These are phyloP conservation scores for Populus deltoides DNA, from an alignment of 345 rosid species.

Conservation along the genomic window DNA sequence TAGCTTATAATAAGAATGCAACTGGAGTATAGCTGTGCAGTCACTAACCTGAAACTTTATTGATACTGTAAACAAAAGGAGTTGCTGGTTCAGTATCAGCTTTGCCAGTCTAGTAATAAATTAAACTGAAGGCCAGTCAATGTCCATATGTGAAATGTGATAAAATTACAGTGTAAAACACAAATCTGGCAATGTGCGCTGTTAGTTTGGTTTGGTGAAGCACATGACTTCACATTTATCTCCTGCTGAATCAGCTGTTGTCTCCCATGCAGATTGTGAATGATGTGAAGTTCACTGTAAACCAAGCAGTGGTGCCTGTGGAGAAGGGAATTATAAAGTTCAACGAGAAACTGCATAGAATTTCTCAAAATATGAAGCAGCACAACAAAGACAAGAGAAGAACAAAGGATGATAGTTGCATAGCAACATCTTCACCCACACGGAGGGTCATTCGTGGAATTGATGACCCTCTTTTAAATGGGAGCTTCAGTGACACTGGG, in stretches of 20 bases:
- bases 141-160: neutral
- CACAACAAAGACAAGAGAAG: constrained; percentile 75
- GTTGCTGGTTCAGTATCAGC: neutral
- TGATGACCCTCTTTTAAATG: constrained; percentile 89
- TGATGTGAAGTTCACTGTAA: constrained; percentile 89
- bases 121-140: neutral
- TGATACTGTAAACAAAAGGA: neutral
- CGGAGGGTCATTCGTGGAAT: constrained; percentile 82
- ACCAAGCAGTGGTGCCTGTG: constrained; percentile 94
- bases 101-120: neutral
- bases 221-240: neutral
- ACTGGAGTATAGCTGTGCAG: neutral
- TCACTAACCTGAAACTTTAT: neutral
- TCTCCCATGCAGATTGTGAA: constrained; percentile 68
- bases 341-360: constrained; percentile 79
- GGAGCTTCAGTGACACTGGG: constrained; percentile 85
- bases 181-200: neutral
- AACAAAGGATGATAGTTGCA: constrained; percentile 83
- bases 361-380: constrained; percentile 82
- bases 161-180: neutral
- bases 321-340: constrained; percentile 91
- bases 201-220: neutral
- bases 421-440: constrained; percentile 52
- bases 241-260: constrained; percentile 17
- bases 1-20: neutral